Evolutionary conservation across 108 stramenopile species (phyloP), one percentile per base, ranked within the genome.

Genomic region (Ochromonas danica): DNA sequence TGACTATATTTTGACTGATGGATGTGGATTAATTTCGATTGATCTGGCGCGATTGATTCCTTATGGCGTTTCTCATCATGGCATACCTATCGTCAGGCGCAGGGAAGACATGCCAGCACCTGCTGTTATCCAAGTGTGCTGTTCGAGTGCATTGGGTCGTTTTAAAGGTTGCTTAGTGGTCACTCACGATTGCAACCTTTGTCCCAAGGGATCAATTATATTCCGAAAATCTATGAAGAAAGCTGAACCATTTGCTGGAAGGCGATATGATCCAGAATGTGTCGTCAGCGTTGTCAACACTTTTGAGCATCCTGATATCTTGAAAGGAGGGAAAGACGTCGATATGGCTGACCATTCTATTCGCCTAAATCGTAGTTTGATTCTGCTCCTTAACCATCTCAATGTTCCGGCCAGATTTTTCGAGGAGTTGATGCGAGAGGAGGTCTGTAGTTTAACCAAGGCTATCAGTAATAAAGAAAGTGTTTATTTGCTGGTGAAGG

Each of bases 141-240:
- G 14, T 57, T 10, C 10, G 14, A 35, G 72, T 60, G 3, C 6
- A 14, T 6, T 14, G 28, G 72, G 72, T 14, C 31, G 6, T 6
- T 39, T 75, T 14, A 75, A 75, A 36, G 72, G 72, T 14, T 75
- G 72, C 38, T 33, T 75, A 10, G 6, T 75, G 40, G 72, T 75
- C 17, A 75, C 72, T 6, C 6, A 41, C 28, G 72, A 75, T 41
- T 6, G 14, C 10, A 28, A 75, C 10, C 14, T 75, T 6, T 75
- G 72, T 60, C 72, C 72, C 6, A 6, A 27, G 31, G 25, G 25
- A 6, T 14, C 17, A 33, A 45, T 75, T 75, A 27, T 75, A 10
- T 30, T 75, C 27, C 72, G 72, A 6, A 6, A 27, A 36, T 57
- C 45, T 27, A 75, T 75, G 72, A 42, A 42, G 51, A 75, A 75